These are phyloP conservation scores for Cystobasidium onofrii DNA, from an alignment of 768 basidiomycete genomes.

Conservation along the genomic window DNA sequence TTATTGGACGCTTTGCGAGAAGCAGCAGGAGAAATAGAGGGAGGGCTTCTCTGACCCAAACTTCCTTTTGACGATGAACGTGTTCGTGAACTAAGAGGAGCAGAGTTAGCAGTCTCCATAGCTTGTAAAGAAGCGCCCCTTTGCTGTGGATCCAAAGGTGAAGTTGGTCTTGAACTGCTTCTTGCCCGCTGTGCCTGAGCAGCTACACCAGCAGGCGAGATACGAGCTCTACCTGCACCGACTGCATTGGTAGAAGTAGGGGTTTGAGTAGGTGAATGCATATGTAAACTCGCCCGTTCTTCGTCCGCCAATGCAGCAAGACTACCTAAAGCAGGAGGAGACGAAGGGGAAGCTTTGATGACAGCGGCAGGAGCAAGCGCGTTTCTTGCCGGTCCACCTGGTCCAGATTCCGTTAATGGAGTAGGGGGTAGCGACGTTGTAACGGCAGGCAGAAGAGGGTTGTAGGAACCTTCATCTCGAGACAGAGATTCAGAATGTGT, in stretches of 20 bases:
- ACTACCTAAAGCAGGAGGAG: neutral
- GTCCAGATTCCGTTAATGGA: neutral
- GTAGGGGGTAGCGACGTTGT: neutral
- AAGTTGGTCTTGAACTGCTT: neutral
- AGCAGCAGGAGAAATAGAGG: neutral
- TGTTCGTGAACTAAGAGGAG: neutral
- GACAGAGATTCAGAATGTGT: neutral
- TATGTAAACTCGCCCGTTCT: neutral
- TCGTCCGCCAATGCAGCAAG: neutral
- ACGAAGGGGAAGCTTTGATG: neutral
- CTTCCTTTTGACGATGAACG: neutral
- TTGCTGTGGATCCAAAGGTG: neutral
- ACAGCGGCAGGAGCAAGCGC: neutral
- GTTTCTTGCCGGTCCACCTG: neutral
- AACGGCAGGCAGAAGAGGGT: neutral
- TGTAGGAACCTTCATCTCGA: neutral
- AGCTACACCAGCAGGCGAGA: neutral
- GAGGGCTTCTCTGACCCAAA: neutral
- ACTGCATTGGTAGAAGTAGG: neutral
- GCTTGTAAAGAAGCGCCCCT: neutral
- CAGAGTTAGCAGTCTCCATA: neutral
- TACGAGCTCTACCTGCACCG: neutral
- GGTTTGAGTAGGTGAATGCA: neutral
- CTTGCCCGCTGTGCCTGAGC: neutral
- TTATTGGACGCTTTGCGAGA: neutral